Evolutionary conservation across 805 yeast species (phyloP), one percentile per base, ranked within the genome.

Genomic region (Candida bentonensis): DNA sequence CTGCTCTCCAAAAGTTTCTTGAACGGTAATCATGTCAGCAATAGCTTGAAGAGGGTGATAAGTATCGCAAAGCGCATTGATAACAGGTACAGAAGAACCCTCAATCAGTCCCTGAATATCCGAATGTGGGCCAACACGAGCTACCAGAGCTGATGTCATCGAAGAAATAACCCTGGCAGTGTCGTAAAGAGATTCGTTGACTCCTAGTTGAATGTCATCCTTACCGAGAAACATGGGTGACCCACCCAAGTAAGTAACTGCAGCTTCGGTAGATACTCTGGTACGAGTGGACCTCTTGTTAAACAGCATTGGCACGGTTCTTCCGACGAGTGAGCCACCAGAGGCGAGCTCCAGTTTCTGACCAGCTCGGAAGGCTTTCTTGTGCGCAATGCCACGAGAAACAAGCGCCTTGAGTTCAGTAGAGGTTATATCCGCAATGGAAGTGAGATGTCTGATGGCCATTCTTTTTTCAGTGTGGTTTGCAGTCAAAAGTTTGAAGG

Each of bases 1-100:
- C 7, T 30, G 41, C 21, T 54, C 53, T 3, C 77, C 75, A 56
- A 84, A 83, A 3, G 78, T 63, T 63, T 92, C 96, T 51, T 80
- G 77, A 47, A 92, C 82, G 2, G 97, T 88, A 52, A 85, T 66
- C 46, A 92, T 54, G 61, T 92, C 98, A 46, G 96, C 79, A 50
- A 92, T 82, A 2, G 97, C 95, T 66, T 92, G 98, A 57, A 89
- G 69, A 21, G 98, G 98, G 62, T 92, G 98, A 65, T 73, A 92
- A 47, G 68, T 78, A 59, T 92, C 98, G 68, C 96, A 88, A 41
- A 92, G 72, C 0, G 96, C 85, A 58, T 92, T 92, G 53, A 92
- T 86, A 46, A 92, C 82, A 4, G 98, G 98, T 2, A 86, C 96
- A 1, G 75, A 61, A 0, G 96, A 85, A 59, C 85, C 77, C 55